Base-by-base conservation (phyloP, 176 grass and related monocot genomes). In the Ensete glaucum region DNA sequence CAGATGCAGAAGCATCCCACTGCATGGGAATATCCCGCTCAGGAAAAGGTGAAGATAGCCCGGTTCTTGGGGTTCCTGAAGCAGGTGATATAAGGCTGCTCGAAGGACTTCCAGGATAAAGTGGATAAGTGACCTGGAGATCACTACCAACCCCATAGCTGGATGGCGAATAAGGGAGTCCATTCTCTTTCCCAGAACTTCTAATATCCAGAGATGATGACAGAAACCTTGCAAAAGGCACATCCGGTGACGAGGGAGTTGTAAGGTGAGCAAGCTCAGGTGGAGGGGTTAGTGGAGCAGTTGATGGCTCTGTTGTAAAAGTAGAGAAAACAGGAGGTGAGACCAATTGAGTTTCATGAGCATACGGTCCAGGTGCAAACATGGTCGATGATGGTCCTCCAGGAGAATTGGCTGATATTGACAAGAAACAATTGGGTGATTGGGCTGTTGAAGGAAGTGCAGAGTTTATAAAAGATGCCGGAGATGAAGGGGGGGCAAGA, bases 201-300 rank as follows among this genome's bases (percentile, higher is more conserved):
- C 51, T 68, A 68, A 15, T 16, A 52, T 80, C 53, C 25, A 77
- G 58, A 1, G 84, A 85, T 1, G 71, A 73, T 53, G 68, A 65
- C 3, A 89, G 73, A 78, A 93, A 81, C 52, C 81, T 64, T 0
- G 91, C 91, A 81, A 88, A 94, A n/a, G 91, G 91, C 9, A 94
- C 91, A 76, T 94, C 91, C n/a, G 91, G 91, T 34, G 87, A 94
- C 20, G 87, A 83, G 17, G 90, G 86, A 55, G 62, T 89, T 58
- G 90, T 92, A 49, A 87, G 54, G 62, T 81, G 53, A 43, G 73
- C 2, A 16, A 55, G 60, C 74, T 90, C 88, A 8, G 71, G 59
- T 27, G 85, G 87, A 0, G 91, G 91, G 19, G 91, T 94, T 19
- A 87, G 65, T n/a, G 91, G 87, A 29, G 91, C 87, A 53, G 91